phyloP scores from a whole-genome alignment of 805 yeast species.

The Naumovozyma baii region DNA sequence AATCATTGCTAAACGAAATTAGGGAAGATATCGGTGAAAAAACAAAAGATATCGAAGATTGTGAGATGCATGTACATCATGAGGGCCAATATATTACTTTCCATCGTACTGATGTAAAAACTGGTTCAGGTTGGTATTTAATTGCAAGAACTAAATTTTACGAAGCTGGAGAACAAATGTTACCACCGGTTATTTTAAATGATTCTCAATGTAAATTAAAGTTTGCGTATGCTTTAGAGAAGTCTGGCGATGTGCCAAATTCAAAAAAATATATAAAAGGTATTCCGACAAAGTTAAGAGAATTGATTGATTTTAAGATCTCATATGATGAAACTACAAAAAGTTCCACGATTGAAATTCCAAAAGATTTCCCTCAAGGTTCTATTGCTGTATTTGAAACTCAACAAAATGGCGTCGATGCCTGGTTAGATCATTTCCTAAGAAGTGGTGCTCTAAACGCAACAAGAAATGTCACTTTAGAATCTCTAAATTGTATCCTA shows the following conservation, averaged over 20 bases:
- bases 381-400: constrained; percentile 81
- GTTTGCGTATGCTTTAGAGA: constrained; percentile 48
- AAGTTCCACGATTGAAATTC: constrained; percentile 47
- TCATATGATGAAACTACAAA: constrained; percentile 33
- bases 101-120: constrained; percentile 72
- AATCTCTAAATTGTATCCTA: constrained; percentile 65
- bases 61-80: constrained; percentile 90
- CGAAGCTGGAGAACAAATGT: constrained; percentile 38
- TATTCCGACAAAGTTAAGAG: constrained; percentile 53
- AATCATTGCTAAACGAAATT: constrained; percentile 47
- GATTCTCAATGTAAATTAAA: constrained; percentile 52
- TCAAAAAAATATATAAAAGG: constrained; percentile 38
- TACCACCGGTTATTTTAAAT: constrained; percentile 48
- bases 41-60: constrained; percentile 40
- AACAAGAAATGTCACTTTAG: constrained; percentile 46
- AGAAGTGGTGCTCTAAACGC: constrained; percentile 72
- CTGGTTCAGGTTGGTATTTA: constrained; percentile 83
- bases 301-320: constrained; percentile 42
- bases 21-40: constrained; percentile 48
- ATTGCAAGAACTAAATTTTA: constrained; percentile 78
- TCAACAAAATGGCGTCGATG: constrained; percentile 53
- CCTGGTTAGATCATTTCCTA: constrained; percentile 53
- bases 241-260: constrained; percentile 40
- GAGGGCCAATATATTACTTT: constrained; percentile 88
- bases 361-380: constrained; percentile 72